Base-by-base conservation (phyloP, 108 stramenopile species). In the Nitzschia inconspicua region DNA sequence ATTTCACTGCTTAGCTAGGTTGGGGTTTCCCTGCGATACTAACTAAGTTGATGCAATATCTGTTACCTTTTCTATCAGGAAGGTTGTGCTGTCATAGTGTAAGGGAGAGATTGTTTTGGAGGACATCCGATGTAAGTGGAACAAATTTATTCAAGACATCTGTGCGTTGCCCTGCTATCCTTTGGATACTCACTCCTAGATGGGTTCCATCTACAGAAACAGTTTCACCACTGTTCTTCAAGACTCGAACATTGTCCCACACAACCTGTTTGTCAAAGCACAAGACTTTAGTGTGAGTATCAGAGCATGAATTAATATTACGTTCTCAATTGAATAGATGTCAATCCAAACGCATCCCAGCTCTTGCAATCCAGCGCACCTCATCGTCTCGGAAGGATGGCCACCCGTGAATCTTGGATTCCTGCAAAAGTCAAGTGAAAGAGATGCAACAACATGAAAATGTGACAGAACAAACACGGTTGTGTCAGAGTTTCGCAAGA, bases 41-140 rank as follows among this genome's bases (percentile, higher is more conserved):
- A 6, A 94, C 93, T 31, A 96, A 73, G 47, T 96, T 95, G 64
- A 96, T 95, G 52, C 96, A 96, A 44, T 96, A 96, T 35, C 95
- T 62, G 56, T 88, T 92, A 18, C 95, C 95, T 35, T 60, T 81
- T 18, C 35, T 25, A 42, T 90, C 85, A 2, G 87, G 93, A 22
- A 89, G 56, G 67, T 89, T 89, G 60, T 89, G 87, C 3, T 86
- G 37, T 39, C 11, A 39, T 39, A 13, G 37, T 11, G 13, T 11
- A 39, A 11, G 37, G 37, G 9, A 13, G 37, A 13, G 11, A 39
- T 39, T 39, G 9, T 39, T 9, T 13, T 11, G 9, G 13, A 13
- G 13, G 9, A 39, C 37, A 39, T 39, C 11, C 9, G 37, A 13
- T 13, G 13, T 39, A 39, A 9, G 37, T 11, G 37, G 13, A 39